Evolutionary conservation across 2,329 filamentous ascomycete species (phyloP).

Genomic region (Calonectria henricotiae): DNA sequence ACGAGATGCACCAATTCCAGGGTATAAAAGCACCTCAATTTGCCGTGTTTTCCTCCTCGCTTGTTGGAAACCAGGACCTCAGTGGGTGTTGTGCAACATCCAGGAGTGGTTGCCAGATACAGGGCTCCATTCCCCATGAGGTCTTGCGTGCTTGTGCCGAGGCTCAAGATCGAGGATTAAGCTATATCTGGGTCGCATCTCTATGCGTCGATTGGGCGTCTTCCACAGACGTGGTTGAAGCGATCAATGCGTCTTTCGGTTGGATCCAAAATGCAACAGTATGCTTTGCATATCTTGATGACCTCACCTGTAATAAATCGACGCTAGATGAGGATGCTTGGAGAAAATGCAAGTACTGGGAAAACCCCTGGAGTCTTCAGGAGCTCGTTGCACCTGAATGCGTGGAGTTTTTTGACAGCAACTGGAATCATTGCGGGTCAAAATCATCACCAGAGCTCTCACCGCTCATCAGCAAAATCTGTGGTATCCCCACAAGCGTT

Average conservation of each 20-base stretch:
- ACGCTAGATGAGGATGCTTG: not conserved
- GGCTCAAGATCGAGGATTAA: not conserved
- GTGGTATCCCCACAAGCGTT: not conserved
- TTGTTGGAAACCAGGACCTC: not conserved
- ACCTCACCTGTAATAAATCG: not conserved
- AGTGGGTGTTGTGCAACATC: not conserved
- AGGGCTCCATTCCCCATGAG: not conserved
- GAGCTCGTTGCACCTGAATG: not conserved
- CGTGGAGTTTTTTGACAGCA: not conserved
- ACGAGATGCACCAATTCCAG: not conserved
- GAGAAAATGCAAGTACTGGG: not conserved
- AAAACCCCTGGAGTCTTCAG: not conserved
- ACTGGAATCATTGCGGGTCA: not conserved
- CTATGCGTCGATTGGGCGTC: not conserved
- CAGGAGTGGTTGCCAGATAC: no score
- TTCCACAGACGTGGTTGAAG: not conserved
- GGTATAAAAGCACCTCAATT: not conserved
- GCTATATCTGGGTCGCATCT: not conserved
- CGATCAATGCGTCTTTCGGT: not conserved
- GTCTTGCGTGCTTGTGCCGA: not conserved
- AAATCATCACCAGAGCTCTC: not conserved
- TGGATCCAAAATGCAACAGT: not conserved
- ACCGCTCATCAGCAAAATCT: not conserved
- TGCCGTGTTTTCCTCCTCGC: not conserved
- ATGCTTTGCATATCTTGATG: conserved; percentile 8